Base-by-base conservation (phyloP, 176 grass and related monocot species). In the Saccharum officinarum region DNA sequence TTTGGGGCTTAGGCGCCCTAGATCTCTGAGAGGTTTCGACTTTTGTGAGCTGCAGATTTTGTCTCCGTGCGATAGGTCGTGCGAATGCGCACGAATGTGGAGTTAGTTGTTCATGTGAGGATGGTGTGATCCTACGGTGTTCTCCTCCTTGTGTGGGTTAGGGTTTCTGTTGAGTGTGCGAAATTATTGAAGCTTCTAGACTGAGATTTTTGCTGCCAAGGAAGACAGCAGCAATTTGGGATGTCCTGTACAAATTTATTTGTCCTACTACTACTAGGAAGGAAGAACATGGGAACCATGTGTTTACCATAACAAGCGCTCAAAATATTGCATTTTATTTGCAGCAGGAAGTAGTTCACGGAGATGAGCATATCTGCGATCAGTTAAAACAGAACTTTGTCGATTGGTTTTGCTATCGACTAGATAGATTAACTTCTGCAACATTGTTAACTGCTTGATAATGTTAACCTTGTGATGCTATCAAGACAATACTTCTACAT, bases 11-110 rank as follows among this genome's bases (percentile, higher is more conserved):
- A 65, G 64, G 17, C 63, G 15, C 55, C 18, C 59, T 77, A 73
- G 83, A 90, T 90, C 83, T 86, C 0, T 12, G 25, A 37, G 44
- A 52, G 6, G 71, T 78, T 77, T 86, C 9, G 17, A 60, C 12
- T 12, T 73, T 46, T 79, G 45, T 16, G 8, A 22, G 20, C 42
- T 67, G 79, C 54, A 25, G 42, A 72, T 42, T 34, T 68, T 66
- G 4, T 67, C 67, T 16, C 3, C 45, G 45, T 47, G 45, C 45
- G 17, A 42, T 31, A 23, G 75, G 39, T 86, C 71, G 34, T 69
- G 71, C 16, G 75, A 13, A 20, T n/a, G 40, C 22, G 4, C 69
- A 26, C 17, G 22, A 28, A 8, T 64, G 71, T 77, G 57, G 15
- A 81, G 22, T 59, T 31, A 81, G 22, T 59, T 31, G 4, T 23